Evolutionary conservation across 1,139 yeast genomes (phyloP).

Genomic region (Debaryomyces sp.): DNA sequence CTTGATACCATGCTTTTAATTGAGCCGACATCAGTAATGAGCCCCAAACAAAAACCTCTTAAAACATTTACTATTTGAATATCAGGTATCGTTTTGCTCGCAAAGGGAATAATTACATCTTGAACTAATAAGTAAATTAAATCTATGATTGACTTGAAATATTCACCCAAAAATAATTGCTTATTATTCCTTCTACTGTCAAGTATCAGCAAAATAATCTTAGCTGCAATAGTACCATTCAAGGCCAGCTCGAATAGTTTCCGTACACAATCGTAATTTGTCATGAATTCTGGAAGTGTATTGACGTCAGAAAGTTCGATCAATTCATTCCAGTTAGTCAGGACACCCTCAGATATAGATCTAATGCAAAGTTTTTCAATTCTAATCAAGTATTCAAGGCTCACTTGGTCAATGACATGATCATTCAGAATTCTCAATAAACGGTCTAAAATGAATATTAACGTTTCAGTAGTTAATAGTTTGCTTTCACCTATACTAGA

Average conservation of each 20-base stretch:
- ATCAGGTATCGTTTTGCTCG: not conserved
- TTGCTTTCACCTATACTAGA: not conserved
- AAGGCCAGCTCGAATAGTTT: constrained; percentile 9
- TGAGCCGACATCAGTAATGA: constrained; percentile 10
- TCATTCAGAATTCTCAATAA: constrained; percentile 18
- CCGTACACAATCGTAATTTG: not conserved
- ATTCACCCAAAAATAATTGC: constrained; percentile 47
- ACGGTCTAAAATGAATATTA: constrained; percentile 19
- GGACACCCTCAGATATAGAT: constrained; percentile 20
- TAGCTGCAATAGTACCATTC: constrained; percentile 38
- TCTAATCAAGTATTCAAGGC: constrained; percentile 20
- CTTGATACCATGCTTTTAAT: constrained; percentile 15
- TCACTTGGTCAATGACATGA: constrained; percentile 15
- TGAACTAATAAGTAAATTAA: constrained; percentile 40
- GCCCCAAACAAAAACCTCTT: not conserved
- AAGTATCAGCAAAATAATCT: constrained; percentile 44
- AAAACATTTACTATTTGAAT: not conserved
- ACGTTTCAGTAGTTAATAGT: constrained; percentile 1
- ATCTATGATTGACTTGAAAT: constrained; percentile 41
- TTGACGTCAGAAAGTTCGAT: constrained; percentile 8
- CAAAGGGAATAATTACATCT: constrained; percentile 29
- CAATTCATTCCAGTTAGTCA: constrained; percentile 11
- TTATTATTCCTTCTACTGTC: constrained; percentile 43
- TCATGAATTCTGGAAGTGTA: constrained; percentile 4
- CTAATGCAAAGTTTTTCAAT: constrained; percentile 23